These are phyloP conservation scores for Nothophaeocryptopus gaeumannii DNA, from an alignment of 2,329 filamentous ascomycete species.

Conservation along the genomic window DNA sequence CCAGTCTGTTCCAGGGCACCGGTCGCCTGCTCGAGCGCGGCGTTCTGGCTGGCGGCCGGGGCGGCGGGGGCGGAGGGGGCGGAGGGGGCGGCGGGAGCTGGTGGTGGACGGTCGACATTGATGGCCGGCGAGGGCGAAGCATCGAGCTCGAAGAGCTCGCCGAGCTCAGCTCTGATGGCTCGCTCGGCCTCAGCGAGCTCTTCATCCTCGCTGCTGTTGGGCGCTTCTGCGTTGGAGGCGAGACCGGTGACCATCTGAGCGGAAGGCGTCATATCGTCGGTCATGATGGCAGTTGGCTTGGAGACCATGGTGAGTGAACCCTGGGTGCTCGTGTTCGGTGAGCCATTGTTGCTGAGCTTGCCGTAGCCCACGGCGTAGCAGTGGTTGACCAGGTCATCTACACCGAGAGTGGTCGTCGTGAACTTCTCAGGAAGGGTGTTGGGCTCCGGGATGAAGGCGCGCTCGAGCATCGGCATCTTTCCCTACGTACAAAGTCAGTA, in stretches of 20 bases:
- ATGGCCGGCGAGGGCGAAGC: conserved; percentile 1
- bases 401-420: conserved; percentile 16
- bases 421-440: conserved; percentile 14
- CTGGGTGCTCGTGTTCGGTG: conserved; percentile 16
- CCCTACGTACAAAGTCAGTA: not conserved
- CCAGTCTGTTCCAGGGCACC: conserved; percentile 11
- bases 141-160: not conserved
- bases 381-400: conserved; percentile 17
- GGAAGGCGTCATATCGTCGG: conserved; percentile 14
- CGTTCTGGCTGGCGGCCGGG: no score
- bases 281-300: conserved; percentile 18
- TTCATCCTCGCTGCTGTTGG: conserved; percentile 8
- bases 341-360: conserved; percentile 16
- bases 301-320: conserved; percentile 23
- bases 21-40: conserved; percentile 21
- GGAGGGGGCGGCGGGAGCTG: no score
- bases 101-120: conserved; percentile 1
- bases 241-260: conserved; percentile 10
- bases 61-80: no score
- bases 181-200: not conserved
- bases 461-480: conserved; percentile 7
- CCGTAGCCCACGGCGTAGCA: conserved; percentile 16
- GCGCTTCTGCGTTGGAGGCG: no score
- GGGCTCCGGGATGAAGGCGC: conserved; percentile 10
- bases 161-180: no score